Evolutionary conservation across 1,139 yeast genomes (phyloP).

Genomic region (Meyerozyma athensensis): DNA sequence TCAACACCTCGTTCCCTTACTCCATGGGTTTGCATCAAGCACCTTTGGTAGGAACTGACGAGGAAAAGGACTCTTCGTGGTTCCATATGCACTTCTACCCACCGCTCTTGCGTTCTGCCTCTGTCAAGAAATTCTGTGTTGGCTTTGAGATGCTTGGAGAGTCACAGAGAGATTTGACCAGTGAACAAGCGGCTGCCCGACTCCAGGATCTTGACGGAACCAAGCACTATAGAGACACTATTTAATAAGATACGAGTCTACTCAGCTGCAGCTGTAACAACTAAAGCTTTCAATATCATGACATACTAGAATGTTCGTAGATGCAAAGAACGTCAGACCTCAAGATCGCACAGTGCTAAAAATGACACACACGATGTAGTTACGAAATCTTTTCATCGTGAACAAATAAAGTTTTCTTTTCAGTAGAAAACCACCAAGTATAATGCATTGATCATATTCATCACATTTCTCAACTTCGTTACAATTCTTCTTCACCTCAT

Average conservation of each 20-base stretch:
- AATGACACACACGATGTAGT: no score
- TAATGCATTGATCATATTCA: no score
- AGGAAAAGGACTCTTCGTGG: constrained; percentile 46
- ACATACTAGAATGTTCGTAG: no score
- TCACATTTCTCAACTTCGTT: background rate
- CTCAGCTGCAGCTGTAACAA: no score
- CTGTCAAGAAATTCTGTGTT: constrained; percentile 71
- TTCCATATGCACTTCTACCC: constrained; percentile 79
- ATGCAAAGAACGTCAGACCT: no score
- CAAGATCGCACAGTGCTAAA: no score
- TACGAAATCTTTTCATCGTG: no score
- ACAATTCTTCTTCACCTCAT: no score
- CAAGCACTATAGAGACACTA: constrained; percentile 26
- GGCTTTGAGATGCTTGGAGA: constrained; percentile 79
- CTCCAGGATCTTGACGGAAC: constrained; percentile 43
- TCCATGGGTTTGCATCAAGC: constrained; percentile 82
- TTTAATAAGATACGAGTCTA: no score
- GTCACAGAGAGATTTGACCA: constrained; percentile 73
- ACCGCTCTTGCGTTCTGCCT: constrained; percentile 68
- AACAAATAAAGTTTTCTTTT: no score
- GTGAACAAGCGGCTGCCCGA: constrained; percentile 68
- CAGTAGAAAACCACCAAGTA: no score
- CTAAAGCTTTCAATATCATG: no score
- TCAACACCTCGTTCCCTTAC: constrained; percentile 68
- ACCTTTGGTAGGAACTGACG: constrained; percentile 42